phyloP scores from a whole-genome alignment of 2,329 filamentous ascomycete species.

The Penicillium decumbens region DNA sequence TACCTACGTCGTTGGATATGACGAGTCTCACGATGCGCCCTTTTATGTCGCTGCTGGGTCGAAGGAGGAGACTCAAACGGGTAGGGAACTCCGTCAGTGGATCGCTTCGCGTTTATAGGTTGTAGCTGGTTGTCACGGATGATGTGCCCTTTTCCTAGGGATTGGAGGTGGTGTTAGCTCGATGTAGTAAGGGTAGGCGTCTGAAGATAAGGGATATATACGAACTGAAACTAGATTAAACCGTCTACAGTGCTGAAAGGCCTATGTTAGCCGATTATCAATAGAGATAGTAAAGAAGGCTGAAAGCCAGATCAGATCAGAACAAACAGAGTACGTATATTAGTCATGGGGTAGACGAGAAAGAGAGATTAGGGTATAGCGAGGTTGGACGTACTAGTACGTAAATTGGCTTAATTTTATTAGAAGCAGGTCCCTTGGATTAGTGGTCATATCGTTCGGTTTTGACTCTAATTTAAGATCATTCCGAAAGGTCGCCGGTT shows the following conservation, averaged over 20 bases:
- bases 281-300: no score
- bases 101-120: slow-evolving; percentile 24
- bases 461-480: not conserved
- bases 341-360: no score
- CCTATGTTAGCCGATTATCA: no score
- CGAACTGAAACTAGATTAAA: no score
- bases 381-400: no score
- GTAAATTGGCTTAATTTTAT: not conserved
- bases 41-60: slow-evolving; percentile 22
- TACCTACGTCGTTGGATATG: slow-evolving; percentile 25
- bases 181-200: no score
- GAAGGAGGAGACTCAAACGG: slow-evolving; percentile 26
- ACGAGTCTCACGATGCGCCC: slow-evolving; percentile 30
- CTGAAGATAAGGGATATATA: no score
- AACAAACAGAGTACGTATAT: no score
- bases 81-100: slow-evolving; percentile 28
- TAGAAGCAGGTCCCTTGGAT: not conserved
- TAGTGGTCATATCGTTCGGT: not conserved
- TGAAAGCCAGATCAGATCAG: no score
- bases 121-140: not conserved
- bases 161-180: no score
- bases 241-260: no score
- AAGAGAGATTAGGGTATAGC: no score
- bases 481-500: not conserved
- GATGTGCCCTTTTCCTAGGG: not conserved